Conservation (phyloP, 2,329 filamentous ascomycete genomes). For the Paecilomyces variotii region DNA sequence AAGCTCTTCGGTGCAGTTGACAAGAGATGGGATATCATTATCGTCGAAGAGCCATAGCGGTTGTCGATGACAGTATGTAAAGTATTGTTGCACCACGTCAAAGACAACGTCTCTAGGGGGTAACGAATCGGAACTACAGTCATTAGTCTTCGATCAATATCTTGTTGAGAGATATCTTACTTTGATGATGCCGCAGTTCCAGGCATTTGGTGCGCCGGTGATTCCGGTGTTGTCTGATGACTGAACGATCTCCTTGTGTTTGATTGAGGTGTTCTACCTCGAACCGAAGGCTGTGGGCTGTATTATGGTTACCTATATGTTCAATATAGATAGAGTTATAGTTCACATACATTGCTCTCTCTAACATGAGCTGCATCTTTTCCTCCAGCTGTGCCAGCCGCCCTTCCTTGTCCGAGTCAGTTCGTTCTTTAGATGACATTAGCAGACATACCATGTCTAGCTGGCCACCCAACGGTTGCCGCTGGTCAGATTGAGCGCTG, state of each 20-base stretch:
- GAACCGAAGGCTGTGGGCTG: not conserved
- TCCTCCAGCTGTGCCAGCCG: conserved; percentile 7
- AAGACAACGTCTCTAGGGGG: conserved; percentile 5
- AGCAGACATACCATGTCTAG: not conserved
- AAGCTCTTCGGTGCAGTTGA: conserved; percentile 9
- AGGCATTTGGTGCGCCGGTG: not conserved
- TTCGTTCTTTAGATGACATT: not conserved
- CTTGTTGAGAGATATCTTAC: not conserved
- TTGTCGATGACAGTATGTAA: conserved; percentile 15
- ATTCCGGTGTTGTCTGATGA: not conserved
- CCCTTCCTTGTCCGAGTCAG: conserved; percentile 3
- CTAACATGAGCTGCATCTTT: conserved; percentile 8
- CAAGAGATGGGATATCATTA: conserved; percentile 7
- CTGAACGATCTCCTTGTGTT: not conserved
- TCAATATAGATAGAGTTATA: not conserved
- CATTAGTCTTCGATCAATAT: not conserved
- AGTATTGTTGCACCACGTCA: conserved; percentile 10
- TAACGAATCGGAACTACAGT: not conserved
- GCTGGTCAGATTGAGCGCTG: not conserved
- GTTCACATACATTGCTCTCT: conserved; percentile 2
- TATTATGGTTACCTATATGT: not conserved
- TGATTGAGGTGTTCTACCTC: not conserved
- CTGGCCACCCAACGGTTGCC: not conserved
- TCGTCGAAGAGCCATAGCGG: conserved; percentile 16
- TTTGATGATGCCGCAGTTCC: not conserved